Base-by-base conservation (phyloP, 768 basidiomycete species). In the Tylopilus sp. region DNA sequence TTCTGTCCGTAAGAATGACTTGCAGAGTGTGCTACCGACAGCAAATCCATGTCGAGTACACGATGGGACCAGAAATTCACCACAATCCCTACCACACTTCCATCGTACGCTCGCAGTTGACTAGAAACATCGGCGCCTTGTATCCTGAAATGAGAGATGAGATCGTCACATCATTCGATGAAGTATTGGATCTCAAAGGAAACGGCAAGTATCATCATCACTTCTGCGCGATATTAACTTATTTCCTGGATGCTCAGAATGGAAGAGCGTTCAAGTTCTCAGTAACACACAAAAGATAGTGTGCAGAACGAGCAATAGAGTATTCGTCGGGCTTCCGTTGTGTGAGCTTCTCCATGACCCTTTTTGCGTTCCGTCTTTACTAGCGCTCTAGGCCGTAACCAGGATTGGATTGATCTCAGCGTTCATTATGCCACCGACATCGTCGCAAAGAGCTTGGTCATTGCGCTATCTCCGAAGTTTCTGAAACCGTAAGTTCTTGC, bases 281-380 rank as follows among this genome's bases (percentile, higher is more conserved):
- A 58, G 66, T 4, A 55, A 52, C 1, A 56, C 71, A 6, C 65
- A 62, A 51, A 54, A 68, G 25, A 58, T 82, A 11, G 62, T 81
- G 7, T 69, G 71, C 26, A 71, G 77, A 22, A 61, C 71, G 3
- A 75, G 67, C 46, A 79, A 77, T 57, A 73, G 82, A 17, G 46
- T 74, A 6, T 78, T 83, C 48, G 75, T 82, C 10, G 81, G 80
- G 0, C 61, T 72, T 24, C 78, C 78, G 11, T 44, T 78, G 2
- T 81, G 81, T 79, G 40, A 30, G 38, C 3, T 7, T 24, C 21
- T 10, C 4, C 26, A n/a, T n/a, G n/a, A n/a, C n/a, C n/a, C n/a
- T 19, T 7, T 6, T 29, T 11, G 17, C 28, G 10, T 6, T 6
- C 7, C 7, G n/a, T 10, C 21, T 10, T 26, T 21, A 19, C 21